Base-by-base conservation (phyloP, 768 basidiomycete genomes). In the Terana coerulea region DNA sequence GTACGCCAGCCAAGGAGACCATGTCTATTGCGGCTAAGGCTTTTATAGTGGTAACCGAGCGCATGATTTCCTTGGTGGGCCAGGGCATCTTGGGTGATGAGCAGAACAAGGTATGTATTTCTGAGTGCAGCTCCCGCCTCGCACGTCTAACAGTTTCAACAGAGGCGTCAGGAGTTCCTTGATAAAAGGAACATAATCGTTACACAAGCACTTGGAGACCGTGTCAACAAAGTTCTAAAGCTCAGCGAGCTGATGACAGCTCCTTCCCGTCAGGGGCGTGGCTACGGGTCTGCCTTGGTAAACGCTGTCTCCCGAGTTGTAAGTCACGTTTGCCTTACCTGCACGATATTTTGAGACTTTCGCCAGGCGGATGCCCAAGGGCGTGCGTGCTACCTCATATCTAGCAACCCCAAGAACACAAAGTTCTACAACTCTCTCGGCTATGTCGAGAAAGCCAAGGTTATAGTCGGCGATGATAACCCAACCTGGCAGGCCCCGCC, bases 401-500 rank as follows among this genome's bases (percentile, higher is more conserved):
- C 52, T 3, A 53, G 35, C 22, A 53, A 53, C 22, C 31, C 24
- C 17, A 17, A 14, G 12, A 53, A 53, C 24, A 43, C 35, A 17
- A 39, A 29, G 6, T 53, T 53, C 24, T 53, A 53, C 22, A 49
- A 53, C 25, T 33, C 35, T 12, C 40, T 53, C 19, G 47, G 52
- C 21, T 53, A 41, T 22, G 15, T 35, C 6, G 36, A 35, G 12
- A 25, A 33, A 17, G 47, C 17, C 1, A 2, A 40, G 39, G 36
- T 48, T 15, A n/a, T 49, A 3, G 19, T 53, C 5, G 52, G 52
- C 10, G 47, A 48, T 17, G 52, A 53, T 21, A 42, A 48, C 26
- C 40, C 52, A 12, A 48, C 52, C 1, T 53, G 52, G 52, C 34
- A n/a, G 10, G 41, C 42, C 7, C 52, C 52, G 6, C 52, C 52